phyloP scores from a whole-genome alignment of 2,329 filamentous ascomycete species.

The Aaosphaeria arxii region DNA sequence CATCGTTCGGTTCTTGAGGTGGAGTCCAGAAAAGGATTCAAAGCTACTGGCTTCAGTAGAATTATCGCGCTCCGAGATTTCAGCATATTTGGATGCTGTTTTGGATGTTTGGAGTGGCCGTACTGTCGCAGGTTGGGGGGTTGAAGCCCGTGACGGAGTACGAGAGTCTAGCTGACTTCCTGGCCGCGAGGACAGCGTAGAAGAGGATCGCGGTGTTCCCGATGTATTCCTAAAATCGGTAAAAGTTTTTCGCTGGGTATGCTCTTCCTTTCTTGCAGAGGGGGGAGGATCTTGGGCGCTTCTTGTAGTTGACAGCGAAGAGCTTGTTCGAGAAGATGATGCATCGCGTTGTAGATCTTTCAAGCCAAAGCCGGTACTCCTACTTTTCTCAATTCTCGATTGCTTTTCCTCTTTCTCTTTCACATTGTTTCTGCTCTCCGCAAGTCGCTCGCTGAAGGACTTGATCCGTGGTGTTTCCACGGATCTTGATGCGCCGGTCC shows the following conservation, averaged over 20 bases:
- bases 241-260: slow-evolving; percentile 13
- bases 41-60: slow-evolving; percentile 55
- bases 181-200: slow-evolving; percentile 17
- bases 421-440: slow-evolving; percentile 56
- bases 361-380: slow-evolving; percentile 41
- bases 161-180: slow-evolving; percentile 20
- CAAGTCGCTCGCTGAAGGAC: slow-evolving; percentile 82
- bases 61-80: slow-evolving; percentile 27
- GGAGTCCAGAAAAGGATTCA: slow-evolving; percentile 81
- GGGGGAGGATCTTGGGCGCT: slow-evolving; percentile 17
- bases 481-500: slow-evolving; percentile 43
- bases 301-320: slow-evolving; percentile 21
- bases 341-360: slow-evolving; percentile 24
- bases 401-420: slow-evolving; percentile 44
- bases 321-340: slow-evolving; percentile 22
- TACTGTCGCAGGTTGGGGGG: background rate
- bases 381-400: slow-evolving; percentile 40
- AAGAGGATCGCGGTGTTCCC: slow-evolving; percentile 15
- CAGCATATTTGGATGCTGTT: slow-evolving; percentile 24
- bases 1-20: slow-evolving; percentile 78
- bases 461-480: slow-evolving; percentile 39
- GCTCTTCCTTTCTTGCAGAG: slow-evolving; percentile 9
- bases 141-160: slow-evolving; percentile 15
- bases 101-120: background rate
- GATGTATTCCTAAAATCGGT: slow-evolving; percentile 12